Conservation (phyloP, 495 filamentous ascomycete genomes). For the Margaritispora aquatica region DNA sequence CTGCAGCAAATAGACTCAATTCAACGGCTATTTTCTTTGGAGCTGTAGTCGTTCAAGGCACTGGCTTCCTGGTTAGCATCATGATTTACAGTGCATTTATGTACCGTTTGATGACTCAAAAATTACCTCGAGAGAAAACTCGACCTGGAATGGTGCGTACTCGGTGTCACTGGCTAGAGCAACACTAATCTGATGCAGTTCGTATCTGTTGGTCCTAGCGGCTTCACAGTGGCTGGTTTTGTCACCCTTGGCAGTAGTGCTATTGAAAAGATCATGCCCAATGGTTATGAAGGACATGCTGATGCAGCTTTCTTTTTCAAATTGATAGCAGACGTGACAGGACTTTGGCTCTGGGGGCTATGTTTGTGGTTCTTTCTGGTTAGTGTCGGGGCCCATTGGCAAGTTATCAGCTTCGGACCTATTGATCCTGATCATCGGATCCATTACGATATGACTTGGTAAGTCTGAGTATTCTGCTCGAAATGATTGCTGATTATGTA, state of each 20-base stretch:
- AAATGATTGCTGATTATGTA: not conserved
- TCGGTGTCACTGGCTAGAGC: not conserved
- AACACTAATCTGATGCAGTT: constrained; percentile 35
- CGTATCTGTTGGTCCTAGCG: constrained; percentile 72
- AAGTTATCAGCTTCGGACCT: constrained; percentile 45
- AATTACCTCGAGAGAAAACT: constrained; percentile 68
- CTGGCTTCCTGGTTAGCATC: constrained; percentile 76
- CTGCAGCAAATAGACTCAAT: constrained; percentile 33
- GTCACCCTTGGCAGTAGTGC: constrained; percentile 38
- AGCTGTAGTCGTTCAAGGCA: constrained; percentile 69
- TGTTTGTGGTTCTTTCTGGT: constrained; percentile 86
- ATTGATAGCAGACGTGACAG: constrained; percentile 37
- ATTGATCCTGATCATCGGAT: constrained; percentile 41
- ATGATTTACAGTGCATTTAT: constrained; percentile 86
- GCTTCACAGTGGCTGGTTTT: constrained; percentile 71
- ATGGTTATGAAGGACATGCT: constrained; percentile 29
- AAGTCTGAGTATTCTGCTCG: not conserved
- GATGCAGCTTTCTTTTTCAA: constrained; percentile 34
- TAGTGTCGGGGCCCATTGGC: constrained; percentile 67
- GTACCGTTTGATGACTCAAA: constrained; percentile 87
- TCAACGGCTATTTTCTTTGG: constrained; percentile 62
- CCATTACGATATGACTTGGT: constrained; percentile 84
- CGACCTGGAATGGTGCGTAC: constrained; percentile 62
- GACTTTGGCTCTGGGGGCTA: constrained; percentile 80
- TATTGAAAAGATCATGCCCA: constrained; percentile 31